Conservation (phyloP, 768 basidiomycete species). For the Trametes cinnabarina region DNA sequence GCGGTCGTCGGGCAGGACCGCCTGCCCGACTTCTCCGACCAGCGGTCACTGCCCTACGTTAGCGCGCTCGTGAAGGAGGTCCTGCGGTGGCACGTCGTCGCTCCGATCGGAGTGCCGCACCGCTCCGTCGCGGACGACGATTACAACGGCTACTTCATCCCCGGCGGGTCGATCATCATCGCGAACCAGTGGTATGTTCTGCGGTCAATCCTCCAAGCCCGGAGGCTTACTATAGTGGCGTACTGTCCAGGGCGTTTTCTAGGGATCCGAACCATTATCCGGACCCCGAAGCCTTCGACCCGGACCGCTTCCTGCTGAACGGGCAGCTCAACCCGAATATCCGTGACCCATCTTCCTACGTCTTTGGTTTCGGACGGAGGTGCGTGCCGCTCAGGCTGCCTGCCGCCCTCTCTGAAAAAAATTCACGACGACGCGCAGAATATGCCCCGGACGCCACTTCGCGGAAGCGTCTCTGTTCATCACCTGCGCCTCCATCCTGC, state of each 20-base stretch:
- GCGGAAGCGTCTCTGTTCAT: conserved; percentile 22
- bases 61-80: conserved; percentile 22
- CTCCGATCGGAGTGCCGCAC: conserved; percentile 19
- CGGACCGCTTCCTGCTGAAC: conserved; percentile 11
- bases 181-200: conserved; percentile 20
- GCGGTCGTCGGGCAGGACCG: conserved; percentile 11
- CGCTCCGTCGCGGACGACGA: conserved; percentile 25
- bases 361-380: conserved; percentile 20
- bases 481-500: conserved; percentile 20
- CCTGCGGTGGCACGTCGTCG: conserved; percentile 21
- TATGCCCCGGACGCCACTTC: conserved; percentile 25
- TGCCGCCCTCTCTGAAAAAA: too few relatives aligned
- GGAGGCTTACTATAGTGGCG: background rate
- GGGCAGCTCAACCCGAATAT: background rate
- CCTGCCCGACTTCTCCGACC: conserved; percentile 14
- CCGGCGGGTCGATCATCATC: conserved; percentile 26
- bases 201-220: too few relatives aligned
- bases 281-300: conserved; percentile 13
- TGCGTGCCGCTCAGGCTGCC: background rate
- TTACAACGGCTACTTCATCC: conserved; percentile 29
- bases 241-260: conserved; percentile 1
- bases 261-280: conserved; percentile 12
- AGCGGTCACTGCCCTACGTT: conserved; percentile 19
- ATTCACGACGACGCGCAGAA: background rate
- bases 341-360: conserved; percentile 9